phyloP scores from a whole-genome alignment of 202 grass and related monocot genomes.

The Zizania palustris region DNA sequence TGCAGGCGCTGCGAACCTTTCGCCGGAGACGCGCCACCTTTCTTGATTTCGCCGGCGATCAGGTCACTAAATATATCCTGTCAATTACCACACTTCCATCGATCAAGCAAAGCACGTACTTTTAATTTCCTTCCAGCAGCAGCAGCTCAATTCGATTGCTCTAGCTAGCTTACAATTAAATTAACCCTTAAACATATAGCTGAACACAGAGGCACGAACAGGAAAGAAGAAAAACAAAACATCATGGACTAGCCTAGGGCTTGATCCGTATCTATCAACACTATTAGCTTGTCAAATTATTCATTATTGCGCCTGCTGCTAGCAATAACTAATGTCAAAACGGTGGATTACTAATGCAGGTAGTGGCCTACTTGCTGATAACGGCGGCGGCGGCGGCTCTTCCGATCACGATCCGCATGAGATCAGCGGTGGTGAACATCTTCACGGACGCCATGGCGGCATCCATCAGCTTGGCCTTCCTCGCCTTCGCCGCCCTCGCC shows the following conservation, averaged over 20 bases:
- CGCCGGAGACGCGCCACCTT: constrained; percentile 28
- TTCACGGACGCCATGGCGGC: constrained; percentile 75
- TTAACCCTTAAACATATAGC: no score
- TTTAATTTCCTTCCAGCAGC: no score
- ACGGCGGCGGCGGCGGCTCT: constrained; percentile 72
- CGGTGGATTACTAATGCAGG: no score
- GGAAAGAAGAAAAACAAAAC: no score
- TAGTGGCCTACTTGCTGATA: constrained; percentile 65
- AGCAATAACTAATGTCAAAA: no score
- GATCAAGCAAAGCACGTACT: no score
- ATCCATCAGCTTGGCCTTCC: constrained; percentile 59
- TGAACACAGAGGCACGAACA: no score
- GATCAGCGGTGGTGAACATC: constrained; percentile 57
- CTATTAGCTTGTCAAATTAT: no score
- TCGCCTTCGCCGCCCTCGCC: constrained; percentile 63
- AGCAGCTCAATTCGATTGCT: no score
- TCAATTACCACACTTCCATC: no score
- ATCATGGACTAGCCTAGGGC: neutral
- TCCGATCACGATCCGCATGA: constrained; percentile 77
- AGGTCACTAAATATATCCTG: constrained; percentile 35
- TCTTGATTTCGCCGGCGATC: constrained; percentile 73
- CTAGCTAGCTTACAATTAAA: no score
- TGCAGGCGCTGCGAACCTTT: constrained; percentile 33
- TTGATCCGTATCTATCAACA: constrained; percentile 21
- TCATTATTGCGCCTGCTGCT: no score